A percentile compares a stretch with the other conserved stretches of the same genome.
Evolutionary conservation across 148 eudicot genomes (phyloP).

Genomic region (Silene latifolia): DNA sequence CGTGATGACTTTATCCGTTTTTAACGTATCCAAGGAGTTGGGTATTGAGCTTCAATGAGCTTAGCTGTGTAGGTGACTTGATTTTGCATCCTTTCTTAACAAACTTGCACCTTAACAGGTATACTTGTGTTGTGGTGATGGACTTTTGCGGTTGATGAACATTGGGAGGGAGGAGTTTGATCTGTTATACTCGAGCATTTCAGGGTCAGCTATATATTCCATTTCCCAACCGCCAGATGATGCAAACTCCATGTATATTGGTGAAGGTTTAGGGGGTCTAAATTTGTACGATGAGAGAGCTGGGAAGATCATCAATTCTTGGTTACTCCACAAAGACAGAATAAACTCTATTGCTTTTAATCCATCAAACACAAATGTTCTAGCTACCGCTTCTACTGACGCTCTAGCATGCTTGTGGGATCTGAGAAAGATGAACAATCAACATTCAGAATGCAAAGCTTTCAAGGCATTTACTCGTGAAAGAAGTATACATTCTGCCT

Average conservation of each 20-base stretch:
- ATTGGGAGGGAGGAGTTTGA: constrained; percentile 58
- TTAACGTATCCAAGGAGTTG: too few relatives aligned
- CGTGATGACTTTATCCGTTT: too few relatives aligned
- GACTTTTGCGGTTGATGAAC: constrained; percentile 59
- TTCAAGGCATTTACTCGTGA: constrained; percentile 37
- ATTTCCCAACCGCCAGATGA: constrained; percentile 46
- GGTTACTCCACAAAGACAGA: constrained; percentile 49
- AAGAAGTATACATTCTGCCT: constrained; percentile 61
- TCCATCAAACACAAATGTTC: constrained; percentile 39
- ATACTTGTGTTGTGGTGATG: constrained; percentile 58
- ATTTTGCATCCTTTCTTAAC: too few relatives aligned
- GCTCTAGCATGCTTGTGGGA: constrained; percentile 71
- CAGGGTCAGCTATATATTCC: constrained; percentile 43
- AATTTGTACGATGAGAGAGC: constrained; percentile 55
- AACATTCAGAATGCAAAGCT: constrained; percentile 24
- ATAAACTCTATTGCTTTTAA: constrained; percentile 63
- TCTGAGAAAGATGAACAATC: constrained; percentile 47
- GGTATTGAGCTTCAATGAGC: not conserved
- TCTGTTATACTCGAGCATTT: not conserved
- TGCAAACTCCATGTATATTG: constrained; percentile 44
- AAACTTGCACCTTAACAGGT: constrained; percentile 35
- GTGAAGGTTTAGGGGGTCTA: constrained; percentile 53
- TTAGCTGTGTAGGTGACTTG: too few relatives aligned
- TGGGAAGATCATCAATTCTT: constrained; percentile 38
- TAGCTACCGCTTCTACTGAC: constrained; percentile 74